These are phyloP conservation scores for Pulveroboletus frians DNA, from an alignment of 768 basidiomycete genomes.

Conservation along the genomic window DNA sequence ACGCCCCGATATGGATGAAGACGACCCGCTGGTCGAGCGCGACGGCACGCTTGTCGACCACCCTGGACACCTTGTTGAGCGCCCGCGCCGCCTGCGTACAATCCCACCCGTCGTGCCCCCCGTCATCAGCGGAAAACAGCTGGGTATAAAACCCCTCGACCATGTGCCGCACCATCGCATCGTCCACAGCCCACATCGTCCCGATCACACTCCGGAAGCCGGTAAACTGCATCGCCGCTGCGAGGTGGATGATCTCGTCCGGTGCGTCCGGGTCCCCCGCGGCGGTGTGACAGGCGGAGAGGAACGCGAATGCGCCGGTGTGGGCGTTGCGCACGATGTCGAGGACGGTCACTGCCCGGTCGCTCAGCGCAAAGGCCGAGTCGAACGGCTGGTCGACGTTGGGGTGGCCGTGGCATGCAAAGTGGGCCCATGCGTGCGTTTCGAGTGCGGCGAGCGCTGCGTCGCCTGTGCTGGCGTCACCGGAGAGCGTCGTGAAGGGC, in stretches of 20 bases:
- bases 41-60: not conserved
- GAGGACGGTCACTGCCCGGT: conserved; percentile 19
- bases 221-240: conserved; percentile 32
- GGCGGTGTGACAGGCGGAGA: conserved; percentile 34
- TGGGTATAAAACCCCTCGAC: conserved; percentile 21
- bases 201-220: conserved; percentile 34
- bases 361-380: conserved; percentile 23
- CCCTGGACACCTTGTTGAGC: not conserved
- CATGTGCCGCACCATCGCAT: conserved; percentile 16
- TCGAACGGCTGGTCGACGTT: conserved; percentile 20
- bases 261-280: conserved; percentile 18
- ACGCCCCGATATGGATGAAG: not conserved
- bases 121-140: conserved; percentile 4
- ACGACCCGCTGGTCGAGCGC: not conserved
- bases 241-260: conserved; percentile 33
- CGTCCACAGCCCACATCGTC: conserved; percentile 33
- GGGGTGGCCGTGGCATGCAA: conserved; percentile 31
- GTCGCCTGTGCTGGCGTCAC: conserved; percentile 9
- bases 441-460: conserved; percentile 13
- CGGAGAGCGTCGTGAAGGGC: conserved; percentile 10
- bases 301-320: conserved; percentile 26
- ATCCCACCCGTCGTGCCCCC: not conserved
- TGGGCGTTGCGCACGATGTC: conserved; percentile 16
- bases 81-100: not conserved
- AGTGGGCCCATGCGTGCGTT: conserved; percentile 25